phyloP scores from a whole-genome alignment of 257 asterid genomes.

The Rauvolfia tetraphylla region DNA sequence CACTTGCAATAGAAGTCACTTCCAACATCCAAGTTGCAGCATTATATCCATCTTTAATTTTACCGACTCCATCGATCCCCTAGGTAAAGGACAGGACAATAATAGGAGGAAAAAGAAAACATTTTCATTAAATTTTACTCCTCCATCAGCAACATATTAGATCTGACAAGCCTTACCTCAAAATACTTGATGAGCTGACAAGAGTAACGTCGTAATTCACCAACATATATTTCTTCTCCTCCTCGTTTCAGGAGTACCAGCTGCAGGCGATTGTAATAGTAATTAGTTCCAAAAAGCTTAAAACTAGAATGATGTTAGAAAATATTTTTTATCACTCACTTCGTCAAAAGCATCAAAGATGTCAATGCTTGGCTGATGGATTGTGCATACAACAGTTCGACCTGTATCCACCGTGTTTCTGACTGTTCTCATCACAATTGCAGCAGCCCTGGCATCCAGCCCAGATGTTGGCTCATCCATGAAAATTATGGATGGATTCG shows the following conservation, averaged over 20 bases:
- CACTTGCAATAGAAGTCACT: slow-evolving; percentile 69
- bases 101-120: not conserved
- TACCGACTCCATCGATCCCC: slow-evolving; percentile 60
- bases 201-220: slow-evolving; percentile 68
- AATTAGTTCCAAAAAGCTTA: not conserved
- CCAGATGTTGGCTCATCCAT: slow-evolving; percentile 97
- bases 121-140: not conserved
- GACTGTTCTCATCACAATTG: slow-evolving; percentile 90
- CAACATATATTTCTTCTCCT: slow-evolving; percentile 76
- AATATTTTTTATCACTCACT: slow-evolving; percentile 30
- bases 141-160: not conserved
- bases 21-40: slow-evolving; percentile 97
- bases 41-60: slow-evolving; percentile 66
- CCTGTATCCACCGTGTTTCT: slow-evolving; percentile 91
- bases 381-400: slow-evolving; percentile 85
- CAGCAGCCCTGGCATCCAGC: slow-evolving; percentile 88
- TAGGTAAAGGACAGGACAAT: slow-evolving; percentile 15
- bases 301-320: slow-evolving; percentile 4
- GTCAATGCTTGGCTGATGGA: slow-evolving; percentile 90
- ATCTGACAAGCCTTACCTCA: slow-evolving; percentile 43
- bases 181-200: slow-evolving; percentile 55
- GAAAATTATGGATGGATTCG: slow-evolving; percentile 85
- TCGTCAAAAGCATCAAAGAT: slow-evolving; percentile 86
- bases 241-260: slow-evolving; percentile 74
- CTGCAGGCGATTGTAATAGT: slow-evolving; percentile 24